Conservation (phyloP, 2,329 filamentous ascomycete species). For the Neopestalotiopsis rosae region DNA sequence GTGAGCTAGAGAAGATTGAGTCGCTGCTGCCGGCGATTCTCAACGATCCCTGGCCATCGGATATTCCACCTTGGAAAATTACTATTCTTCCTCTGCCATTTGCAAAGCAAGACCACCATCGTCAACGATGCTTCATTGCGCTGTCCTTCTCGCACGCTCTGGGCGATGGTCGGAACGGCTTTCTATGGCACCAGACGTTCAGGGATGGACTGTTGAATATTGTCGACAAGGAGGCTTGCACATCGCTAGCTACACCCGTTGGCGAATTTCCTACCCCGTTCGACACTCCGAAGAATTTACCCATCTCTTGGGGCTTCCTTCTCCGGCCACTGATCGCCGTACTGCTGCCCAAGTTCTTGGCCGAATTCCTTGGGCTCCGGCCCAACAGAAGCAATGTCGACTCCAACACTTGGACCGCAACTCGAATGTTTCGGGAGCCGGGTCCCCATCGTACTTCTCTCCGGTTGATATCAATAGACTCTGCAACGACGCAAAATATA, state of each 20-base stretch:
- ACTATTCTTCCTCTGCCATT: neutral
- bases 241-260: neutral
- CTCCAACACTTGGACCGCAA: slow-evolving; percentile 7
- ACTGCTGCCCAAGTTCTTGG: slow-evolving; percentile 12
- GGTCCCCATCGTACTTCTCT: neutral
- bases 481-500: neutral
- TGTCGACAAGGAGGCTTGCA: neutral
- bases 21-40: slow-evolving; percentile 6
- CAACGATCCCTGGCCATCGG: neutral
- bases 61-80: slow-evolving; percentile 14
- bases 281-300: slow-evolving; percentile 12
- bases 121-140: slow-evolving; percentile 9
- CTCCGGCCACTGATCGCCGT: slow-evolving; percentile 12
- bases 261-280: slow-evolving; percentile 9
- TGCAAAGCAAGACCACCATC: neutral
- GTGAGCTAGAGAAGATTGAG: slow-evolving; percentile 3
- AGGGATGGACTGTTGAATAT: slow-evolving; percentile 1
- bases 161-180: slow-evolving; percentile 15
- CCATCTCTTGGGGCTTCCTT: slow-evolving; percentile 18
- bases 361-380: slow-evolving; percentile 7
- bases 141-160: slow-evolving; percentile 18
- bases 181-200: slow-evolving; percentile 10
- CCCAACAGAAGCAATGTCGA: slow-evolving; percentile 3
- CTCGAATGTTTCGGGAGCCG: neutral
- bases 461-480: neutral